A percentile compares a stretch with the other conserved stretches of the same genome.
These are phyloP conservation scores for Trifolium dubium DNA, from an alignment of 306 rosid genomes.

Conservation along the genomic window DNA sequence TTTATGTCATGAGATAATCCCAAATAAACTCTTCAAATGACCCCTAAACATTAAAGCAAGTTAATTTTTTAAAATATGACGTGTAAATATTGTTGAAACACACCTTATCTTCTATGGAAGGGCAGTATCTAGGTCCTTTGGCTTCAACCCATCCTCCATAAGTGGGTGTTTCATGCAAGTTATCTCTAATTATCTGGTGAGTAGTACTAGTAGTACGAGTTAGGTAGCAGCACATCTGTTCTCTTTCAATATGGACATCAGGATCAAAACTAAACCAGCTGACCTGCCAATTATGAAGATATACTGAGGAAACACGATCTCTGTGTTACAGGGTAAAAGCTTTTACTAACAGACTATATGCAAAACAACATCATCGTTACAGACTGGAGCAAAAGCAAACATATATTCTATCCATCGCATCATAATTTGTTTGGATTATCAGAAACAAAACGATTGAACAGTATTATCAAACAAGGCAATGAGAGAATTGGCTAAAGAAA, in stretches of 20 bases:
- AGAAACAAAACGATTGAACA: conserved; percentile 19
- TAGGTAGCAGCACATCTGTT: conserved; percentile 96
- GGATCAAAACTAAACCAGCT: conserved; percentile 97
- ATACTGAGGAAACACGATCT: conserved; percentile 35
- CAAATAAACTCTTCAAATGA: not conserved
- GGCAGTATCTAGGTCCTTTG: conserved; percentile 98
- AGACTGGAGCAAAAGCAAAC: conserved; percentile 37
- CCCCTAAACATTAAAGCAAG: conserved; percentile 8
- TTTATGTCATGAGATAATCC: conserved; percentile 3
- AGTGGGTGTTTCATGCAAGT: conserved; percentile 95
- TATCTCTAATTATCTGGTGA: conserved; percentile 87
- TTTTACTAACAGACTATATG: conserved; percentile 3
- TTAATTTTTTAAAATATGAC: not conserved
- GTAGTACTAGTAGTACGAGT: conserved; percentile 91
- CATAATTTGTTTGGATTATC: conserved; percentile 23
- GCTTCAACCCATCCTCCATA: conserved; percentile 99
- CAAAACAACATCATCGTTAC: conserved; percentile 28
- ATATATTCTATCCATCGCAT: not conserved
- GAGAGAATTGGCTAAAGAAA: conserved; percentile 31
- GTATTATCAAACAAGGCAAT: conserved; percentile 13
- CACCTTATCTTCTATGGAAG: conserved; percentile 98
- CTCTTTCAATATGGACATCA: conserved; percentile 88
- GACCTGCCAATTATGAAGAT: conserved; percentile 66
- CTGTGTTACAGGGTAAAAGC: conserved; percentile 29
- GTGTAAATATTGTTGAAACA: conserved; percentile 29